Evolutionary conservation across 1,139 yeast species (phyloP), one percentile per base, ranked within the genome.

Genomic region (Arxiozyma telluris): DNA sequence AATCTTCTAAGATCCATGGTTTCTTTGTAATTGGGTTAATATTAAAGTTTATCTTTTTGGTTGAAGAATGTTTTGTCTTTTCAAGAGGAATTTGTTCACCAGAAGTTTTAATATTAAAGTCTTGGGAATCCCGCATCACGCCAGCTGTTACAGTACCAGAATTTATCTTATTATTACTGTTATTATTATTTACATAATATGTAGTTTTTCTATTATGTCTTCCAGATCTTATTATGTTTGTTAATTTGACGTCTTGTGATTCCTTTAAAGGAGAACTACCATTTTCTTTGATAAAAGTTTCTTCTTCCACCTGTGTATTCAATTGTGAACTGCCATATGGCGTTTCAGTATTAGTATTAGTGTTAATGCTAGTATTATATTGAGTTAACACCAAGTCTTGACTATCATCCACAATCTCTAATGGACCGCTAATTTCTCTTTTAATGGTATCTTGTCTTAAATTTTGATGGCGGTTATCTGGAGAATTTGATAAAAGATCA

Each of bases 1-100:
- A 68, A 52, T 68, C 72, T 53, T 68, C 71, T 41, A 65, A 58
- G 12, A 68, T 68, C 72, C 72, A 68, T 4, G 71, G 65, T 50
- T 62, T 64, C 20, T 59, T 58, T 1, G 68, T 61, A 1, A 66
- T 23, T 11, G 73, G 73, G 54, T 70, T 68, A n/a, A n/a, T 53
- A 44, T 67, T 67, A n/a, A 70, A 58, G 47, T 65, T 58, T 18
- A 50, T 2, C n/a, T 50, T 27, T 41, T 34, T 34, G 12, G 21
- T 6, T 22, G 39, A 23, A 6, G 42, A 20, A 20, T 25, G 34
- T 4, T 34, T 34, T 38, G 39, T 22, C 52, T 47, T 18, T 38
- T 27, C 18, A 52, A 41, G 45, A 38, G 23, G 27, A 44, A 54
- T 51, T 45, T 53, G 38, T 41, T 50, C 54, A 38, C 53, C 43